phyloP scores from a whole-genome alignment of 2,329 filamentous ascomycete species.

The Trichoderma brevicompactum region DNA sequence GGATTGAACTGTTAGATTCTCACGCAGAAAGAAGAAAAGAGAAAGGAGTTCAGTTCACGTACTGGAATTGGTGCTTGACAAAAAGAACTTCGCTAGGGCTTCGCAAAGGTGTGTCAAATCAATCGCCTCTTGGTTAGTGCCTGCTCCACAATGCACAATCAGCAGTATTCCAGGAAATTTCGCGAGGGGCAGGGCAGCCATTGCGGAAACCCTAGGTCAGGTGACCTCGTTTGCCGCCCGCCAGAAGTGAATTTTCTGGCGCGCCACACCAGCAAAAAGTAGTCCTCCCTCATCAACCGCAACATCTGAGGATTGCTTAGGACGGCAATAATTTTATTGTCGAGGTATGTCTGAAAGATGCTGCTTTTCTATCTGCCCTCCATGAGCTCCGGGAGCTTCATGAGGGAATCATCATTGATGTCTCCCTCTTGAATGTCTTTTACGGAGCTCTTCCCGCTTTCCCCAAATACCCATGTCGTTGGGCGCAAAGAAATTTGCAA shows the following conservation, averaged over 20 bases:
- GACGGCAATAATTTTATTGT: conserved; percentile 64
- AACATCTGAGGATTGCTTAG: conserved; percentile 65
- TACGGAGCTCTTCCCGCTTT: conserved; percentile 6
- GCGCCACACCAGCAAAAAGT: conserved; percentile 39
- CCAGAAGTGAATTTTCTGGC: conserved; percentile 36
- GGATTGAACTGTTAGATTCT: conserved; percentile 43
- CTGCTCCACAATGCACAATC: conserved; percentile 13
- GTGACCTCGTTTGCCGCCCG: conserved; percentile 31
- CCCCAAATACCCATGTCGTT: background rate
- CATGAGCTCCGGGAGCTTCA: conserved; percentile 29
- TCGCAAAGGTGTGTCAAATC: conserved; percentile 27
- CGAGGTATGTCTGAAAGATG: conserved; percentile 65
- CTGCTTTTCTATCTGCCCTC: conserved; percentile 42
- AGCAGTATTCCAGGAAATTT: conserved; percentile 20
- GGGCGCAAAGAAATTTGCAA: conserved; percentile 21
- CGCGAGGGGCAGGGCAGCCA: conserved; percentile 33
- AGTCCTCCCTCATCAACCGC: conserved; percentile 41
- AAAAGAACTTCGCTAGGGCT: conserved; percentile 31
- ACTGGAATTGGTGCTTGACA: conserved; percentile 35
- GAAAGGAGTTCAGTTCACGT: conserved; percentile 33
- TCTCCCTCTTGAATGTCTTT: conserved; percentile 41
- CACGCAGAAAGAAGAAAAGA: conserved; percentile 34
- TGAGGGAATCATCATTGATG: conserved; percentile 39
- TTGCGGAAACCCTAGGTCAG: conserved; percentile 37
- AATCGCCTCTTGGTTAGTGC: conserved; percentile 17